phyloP scores from a whole-genome alignment of 1,284 basidiomycete species.

The Puccinia hordei region DNA sequence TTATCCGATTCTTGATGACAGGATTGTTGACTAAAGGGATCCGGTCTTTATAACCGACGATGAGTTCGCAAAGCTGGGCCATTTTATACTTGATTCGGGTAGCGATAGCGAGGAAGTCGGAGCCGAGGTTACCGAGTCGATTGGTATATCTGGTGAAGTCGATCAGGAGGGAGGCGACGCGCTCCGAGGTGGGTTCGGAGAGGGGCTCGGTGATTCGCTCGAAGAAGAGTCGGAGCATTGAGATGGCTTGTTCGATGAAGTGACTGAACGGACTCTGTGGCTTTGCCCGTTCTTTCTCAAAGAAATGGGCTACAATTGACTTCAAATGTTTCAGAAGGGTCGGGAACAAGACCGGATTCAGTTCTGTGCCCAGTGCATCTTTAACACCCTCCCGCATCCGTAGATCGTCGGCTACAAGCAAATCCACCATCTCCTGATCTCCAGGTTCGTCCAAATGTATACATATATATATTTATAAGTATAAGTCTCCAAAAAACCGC shows the following conservation, averaged over 20 bases:
- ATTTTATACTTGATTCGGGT: conserved; percentile 72
- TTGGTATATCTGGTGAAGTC: conserved; percentile 50
- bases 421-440: conserved; percentile 67
- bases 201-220: conserved; percentile 69
- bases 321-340: conserved; percentile 72
- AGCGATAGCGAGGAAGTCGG: conserved; percentile 19
- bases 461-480: too few species aligned
- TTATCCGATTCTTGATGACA: conserved; percentile 48
- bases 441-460: neutral
- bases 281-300: conserved; percentile 49
- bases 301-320: conserved; percentile 64
- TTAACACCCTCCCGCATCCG: conserved; percentile 73
- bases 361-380: conserved; percentile 76
- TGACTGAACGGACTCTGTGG: conserved; percentile 62
- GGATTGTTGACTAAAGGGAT: conserved; percentile 62
- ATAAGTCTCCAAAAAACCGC: neutral
- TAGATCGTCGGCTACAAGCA: conserved; percentile 68
- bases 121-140: conserved; percentile 21
- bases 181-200: conserved; percentile 66
- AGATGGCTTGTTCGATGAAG: conserved; percentile 73
- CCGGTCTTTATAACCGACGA: conserved; percentile 68
- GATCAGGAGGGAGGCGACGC: conserved; percentile 56
- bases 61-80: conserved; percentile 71
- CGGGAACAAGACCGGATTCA: conserved; percentile 70
- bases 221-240: conserved; percentile 73